Conservation (phyloP, 306 rosid genomes). For the Albizia julibrissin region DNA sequence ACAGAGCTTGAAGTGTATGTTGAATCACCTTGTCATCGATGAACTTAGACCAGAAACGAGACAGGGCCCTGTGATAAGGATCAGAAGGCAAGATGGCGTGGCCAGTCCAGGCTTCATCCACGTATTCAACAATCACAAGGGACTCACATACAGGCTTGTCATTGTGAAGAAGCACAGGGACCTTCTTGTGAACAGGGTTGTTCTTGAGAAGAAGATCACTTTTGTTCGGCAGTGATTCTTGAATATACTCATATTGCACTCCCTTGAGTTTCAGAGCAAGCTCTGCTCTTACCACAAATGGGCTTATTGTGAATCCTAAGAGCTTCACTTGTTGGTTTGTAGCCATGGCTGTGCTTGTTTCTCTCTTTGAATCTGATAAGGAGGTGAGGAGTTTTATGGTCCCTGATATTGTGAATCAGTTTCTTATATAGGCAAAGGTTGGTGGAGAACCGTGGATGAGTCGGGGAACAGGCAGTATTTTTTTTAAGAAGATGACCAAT, state of each 20-base stretch:
- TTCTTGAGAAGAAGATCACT: constrained; percentile 43
- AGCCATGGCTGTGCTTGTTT: not conserved
- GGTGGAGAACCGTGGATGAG: not conserved
- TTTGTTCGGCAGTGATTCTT: constrained; percentile 38
- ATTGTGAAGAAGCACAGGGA: constrained; percentile 45
- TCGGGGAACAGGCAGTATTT: too few relatives aligned
- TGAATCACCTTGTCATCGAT: constrained; percentile 11
- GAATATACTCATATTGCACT: constrained; percentile 35
- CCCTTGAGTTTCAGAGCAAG: constrained; percentile 56
- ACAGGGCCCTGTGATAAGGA: constrained; percentile 16
- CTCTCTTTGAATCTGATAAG: not conserved
- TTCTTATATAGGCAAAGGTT: not conserved
- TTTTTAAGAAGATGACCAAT: not conserved
- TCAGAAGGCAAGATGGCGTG: constrained; percentile 20
- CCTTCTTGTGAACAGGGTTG: constrained; percentile 53
- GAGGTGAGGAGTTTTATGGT: too few relatives aligned
- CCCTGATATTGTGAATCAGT: too few relatives aligned
- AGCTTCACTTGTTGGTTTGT: constrained; percentile 29
- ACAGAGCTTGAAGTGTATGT: not conserved
- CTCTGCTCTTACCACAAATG: constrained; percentile 33
- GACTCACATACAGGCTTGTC: constrained; percentile 52
- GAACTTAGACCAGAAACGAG: constrained; percentile 29
- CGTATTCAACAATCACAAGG: constrained; percentile 43
- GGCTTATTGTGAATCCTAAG: constrained; percentile 41
- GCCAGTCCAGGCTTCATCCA: constrained; percentile 43